Conservation (phyloP, 495 filamentous ascomycete genomes). For the Lophium mytilinum region DNA sequence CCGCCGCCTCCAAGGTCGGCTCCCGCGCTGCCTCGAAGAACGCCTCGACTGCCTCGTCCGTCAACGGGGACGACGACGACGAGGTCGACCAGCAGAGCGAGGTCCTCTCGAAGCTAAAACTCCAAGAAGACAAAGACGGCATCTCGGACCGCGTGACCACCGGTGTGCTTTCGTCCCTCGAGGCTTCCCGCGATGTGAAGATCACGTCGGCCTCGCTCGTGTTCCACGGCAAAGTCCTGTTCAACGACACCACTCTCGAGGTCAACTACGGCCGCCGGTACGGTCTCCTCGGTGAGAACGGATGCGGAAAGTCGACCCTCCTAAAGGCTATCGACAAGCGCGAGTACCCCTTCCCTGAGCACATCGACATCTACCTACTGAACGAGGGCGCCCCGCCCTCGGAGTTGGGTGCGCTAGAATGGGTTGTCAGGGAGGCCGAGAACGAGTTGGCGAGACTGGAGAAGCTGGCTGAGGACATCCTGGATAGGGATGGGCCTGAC, state of each 20-base stretch:
- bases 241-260: conserved; percentile 88
- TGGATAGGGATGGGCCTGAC: conserved; percentile 88
- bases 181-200: conserved; percentile 85
- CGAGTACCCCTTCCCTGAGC: conserved; percentile 92
- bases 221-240: conserved; percentile 95
- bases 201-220: conserved; percentile 87
- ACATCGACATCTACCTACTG: conserved; percentile 96
- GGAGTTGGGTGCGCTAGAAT: conserved; percentile 86
- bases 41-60: conserved; percentile 55
- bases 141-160: conserved; percentile 97
- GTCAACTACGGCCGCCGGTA: conserved; percentile 90
- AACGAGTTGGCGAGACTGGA: conserved; percentile 86
- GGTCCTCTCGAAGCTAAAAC: conserved; percentile 68
- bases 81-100: conserved; percentile 67
- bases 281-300: conserved; percentile 95
- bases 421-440: conserved; percentile 94
- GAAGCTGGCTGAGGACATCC: conserved; percentile 75
- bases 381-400: conserved; percentile 94
- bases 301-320: conserved; percentile 94
- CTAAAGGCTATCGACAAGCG: conserved; percentile 89
- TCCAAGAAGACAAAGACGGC: conserved; percentile 93
- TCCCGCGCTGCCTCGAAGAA: conserved; percentile 57
- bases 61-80: conserved; percentile 58
- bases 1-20: conserved; percentile 52
- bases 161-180: conserved; percentile 82